phyloP scores from a whole-genome alignment of 305 asterid genomes.

The Salvia sclarea region DNA sequence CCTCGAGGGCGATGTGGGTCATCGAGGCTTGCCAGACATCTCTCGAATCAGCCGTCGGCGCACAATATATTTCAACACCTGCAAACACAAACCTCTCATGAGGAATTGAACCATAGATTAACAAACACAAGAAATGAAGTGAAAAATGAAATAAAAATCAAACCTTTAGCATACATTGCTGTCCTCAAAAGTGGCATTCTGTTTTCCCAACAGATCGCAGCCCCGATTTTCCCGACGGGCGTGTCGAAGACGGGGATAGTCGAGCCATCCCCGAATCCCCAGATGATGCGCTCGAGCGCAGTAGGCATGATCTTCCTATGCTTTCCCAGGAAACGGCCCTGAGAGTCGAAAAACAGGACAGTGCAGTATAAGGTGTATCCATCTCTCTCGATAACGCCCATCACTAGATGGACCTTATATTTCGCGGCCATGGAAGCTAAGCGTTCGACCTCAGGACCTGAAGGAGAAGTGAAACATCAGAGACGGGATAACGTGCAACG shows the following conservation, averaged over 20 bases:
- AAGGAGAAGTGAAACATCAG: constrained; percentile 11
- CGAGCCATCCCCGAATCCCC: constrained; percentile 98
- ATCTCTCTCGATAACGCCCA: constrained; percentile 89
- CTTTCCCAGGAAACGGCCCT: constrained; percentile 82
- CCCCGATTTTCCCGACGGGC: constrained; percentile 88
- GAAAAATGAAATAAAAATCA: too few relatives aligned
- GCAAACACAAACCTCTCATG: constrained; percentile 12
- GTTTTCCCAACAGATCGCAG: constrained; percentile 98
- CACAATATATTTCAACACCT: constrained; percentile 95
- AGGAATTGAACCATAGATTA: neutral
- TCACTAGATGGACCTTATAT: constrained; percentile 80
- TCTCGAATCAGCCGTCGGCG: constrained; percentile 94
- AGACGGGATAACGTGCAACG: neutral
- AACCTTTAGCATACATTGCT: constrained; percentile 95
- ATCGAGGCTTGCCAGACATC: constrained; percentile 95
- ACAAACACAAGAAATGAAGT: neutral
- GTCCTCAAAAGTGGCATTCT: constrained; percentile 92
- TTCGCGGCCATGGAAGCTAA: constrained; percentile 95
- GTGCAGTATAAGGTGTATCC: constrained; percentile 89
- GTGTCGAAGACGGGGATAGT: constrained; percentile 90
- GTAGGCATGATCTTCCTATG: constrained; percentile 94
- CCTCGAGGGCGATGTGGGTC: constrained; percentile 97
- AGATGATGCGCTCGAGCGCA: constrained; percentile 79
- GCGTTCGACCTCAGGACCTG: constrained; percentile 92
- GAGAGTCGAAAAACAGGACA: constrained; percentile 79